Evolutionary conservation across 2,329 filamentous ascomycete genomes (phyloP).

Genomic region (Penicillium sclerotiorum): DNA sequence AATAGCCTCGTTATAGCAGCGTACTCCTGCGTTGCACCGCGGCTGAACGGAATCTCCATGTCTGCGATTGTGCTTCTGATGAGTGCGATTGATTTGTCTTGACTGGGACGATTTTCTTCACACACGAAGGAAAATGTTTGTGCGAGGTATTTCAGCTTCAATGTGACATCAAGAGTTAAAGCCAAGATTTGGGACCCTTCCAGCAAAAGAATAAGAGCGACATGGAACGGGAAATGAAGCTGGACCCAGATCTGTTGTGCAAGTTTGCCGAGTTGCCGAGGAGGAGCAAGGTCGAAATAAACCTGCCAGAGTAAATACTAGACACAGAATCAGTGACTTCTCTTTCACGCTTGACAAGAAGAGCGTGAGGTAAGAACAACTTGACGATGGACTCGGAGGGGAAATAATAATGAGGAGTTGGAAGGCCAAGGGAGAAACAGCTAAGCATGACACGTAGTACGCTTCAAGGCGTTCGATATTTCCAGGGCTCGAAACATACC

Average conservation of each 20-base stretch:
- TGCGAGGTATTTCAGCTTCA: slow-evolving; percentile 45
- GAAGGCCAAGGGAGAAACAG: neutral
- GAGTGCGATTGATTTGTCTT: slow-evolving; percentile 31
- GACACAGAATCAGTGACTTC: slow-evolving; percentile 2
- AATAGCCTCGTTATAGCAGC: slow-evolving; percentile 36
- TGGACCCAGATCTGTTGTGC: slow-evolving; percentile 59
- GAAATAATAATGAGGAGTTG: too few relatives aligned
- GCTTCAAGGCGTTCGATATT: too few relatives aligned
- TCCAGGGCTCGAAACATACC: slow-evolving; percentile 25
- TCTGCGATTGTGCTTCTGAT: slow-evolving; percentile 42
- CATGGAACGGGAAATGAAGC: slow-evolving; percentile 65
- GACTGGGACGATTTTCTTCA: slow-evolving; percentile 35
- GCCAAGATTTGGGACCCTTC: slow-evolving; percentile 64
- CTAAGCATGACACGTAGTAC: too few relatives aligned
- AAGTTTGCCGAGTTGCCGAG: slow-evolving; percentile 53
- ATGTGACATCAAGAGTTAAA: slow-evolving; percentile 47
- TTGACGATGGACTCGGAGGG: too few relatives aligned
- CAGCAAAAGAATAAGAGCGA: slow-evolving; percentile 64
- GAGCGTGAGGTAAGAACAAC: too few relatives aligned
- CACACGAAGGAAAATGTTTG: slow-evolving; percentile 45
- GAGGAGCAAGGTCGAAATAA: slow-evolving; percentile 61
- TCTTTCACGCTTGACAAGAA: too few relatives aligned
- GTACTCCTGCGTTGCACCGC: slow-evolving; percentile 35
- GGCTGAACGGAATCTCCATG: slow-evolving; percentile 44
- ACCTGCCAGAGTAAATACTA: slow-evolving; percentile 64